These are phyloP conservation scores for Ustilago hordei DNA, from an alignment of 1,284 basidiomycete species.

Conservation along the genomic window DNA sequence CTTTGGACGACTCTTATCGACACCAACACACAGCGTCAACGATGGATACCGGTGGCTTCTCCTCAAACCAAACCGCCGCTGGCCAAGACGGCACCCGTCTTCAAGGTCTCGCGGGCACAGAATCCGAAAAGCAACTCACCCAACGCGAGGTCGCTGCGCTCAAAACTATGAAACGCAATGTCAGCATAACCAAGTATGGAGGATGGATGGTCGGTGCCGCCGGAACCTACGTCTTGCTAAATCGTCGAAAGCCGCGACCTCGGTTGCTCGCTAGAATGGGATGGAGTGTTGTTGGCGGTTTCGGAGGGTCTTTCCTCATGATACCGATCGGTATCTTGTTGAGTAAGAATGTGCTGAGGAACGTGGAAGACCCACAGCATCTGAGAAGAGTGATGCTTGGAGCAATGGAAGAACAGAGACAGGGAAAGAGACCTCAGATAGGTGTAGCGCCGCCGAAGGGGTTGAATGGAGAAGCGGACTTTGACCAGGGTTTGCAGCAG, in stretches of 20 bases:
- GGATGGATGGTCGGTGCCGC: slow-evolving; percentile 50
- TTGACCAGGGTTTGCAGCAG: slow-evolving; percentile 8
- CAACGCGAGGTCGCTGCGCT: slow-evolving; percentile 46
- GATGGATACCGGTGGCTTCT: not conserved
- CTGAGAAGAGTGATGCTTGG: slow-evolving; percentile 35
- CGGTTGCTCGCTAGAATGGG: slow-evolving; percentile 22
- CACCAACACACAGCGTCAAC: too few species aligned
- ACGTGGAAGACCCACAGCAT: slow-evolving; percentile 56
- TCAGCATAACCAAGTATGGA: slow-evolving; percentile 43
- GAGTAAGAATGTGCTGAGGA: slow-evolving; percentile 23
- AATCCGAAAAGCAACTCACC: slow-evolving; percentile 47
- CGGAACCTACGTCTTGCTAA: slow-evolving; percentile 24
- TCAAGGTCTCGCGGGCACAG: slow-evolving; percentile 37
- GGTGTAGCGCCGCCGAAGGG: slow-evolving; percentile 40
- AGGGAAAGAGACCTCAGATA: slow-evolving; percentile 30
- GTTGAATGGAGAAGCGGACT: slow-evolving; percentile 35
- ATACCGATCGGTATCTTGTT: slow-evolving; percentile 43
- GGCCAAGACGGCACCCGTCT: slow-evolving; percentile 19
- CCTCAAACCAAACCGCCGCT: not conserved
- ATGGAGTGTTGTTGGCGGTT: slow-evolving; percentile 35
- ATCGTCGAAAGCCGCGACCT: slow-evolving; percentile 37
- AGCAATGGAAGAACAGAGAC: slow-evolving; percentile 41
- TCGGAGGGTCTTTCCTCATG: slow-evolving; percentile 38
- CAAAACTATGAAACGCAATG: slow-evolving; percentile 44
- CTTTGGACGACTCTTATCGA: too few species aligned